Conservation (phyloP, 2,329 filamentous ascomycete genomes). For the Coniochaeta ligniaria region DNA sequence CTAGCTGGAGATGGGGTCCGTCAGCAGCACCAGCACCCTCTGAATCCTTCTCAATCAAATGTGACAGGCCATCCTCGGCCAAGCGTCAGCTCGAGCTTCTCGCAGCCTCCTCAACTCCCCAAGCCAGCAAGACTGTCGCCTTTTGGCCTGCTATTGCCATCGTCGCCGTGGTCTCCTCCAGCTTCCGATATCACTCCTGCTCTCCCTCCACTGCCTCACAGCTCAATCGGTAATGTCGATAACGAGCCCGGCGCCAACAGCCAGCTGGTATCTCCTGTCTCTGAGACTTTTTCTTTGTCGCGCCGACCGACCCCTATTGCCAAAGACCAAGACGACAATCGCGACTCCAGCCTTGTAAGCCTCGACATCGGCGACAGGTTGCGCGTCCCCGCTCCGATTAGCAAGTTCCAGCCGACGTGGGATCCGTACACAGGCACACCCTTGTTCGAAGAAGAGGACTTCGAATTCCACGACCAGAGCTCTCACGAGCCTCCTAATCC, state of each 20-base stretch:
- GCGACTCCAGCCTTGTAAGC: slow-evolving; percentile 1
- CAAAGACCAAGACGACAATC: slow-evolving; percentile 8
- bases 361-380: slow-evolving; percentile 7
- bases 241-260: background rate
- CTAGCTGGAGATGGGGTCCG: background rate
- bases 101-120: slow-evolving; percentile 12
- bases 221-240: background rate
- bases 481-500: slow-evolving; percentile 11
- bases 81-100: slow-evolving; percentile 4
- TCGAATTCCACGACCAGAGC: slow-evolving; percentile 14
- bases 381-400: slow-evolving; percentile 20
- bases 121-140: slow-evolving; percentile 14
- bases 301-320: slow-evolving; percentile 8
- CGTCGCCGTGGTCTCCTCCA: slow-evolving; percentile 8
- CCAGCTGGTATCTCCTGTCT: slow-evolving; percentile 22
- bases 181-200: background rate
- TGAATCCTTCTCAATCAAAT: background rate
- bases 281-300: slow-evolving; percentile 15
- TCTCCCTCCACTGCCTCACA: slow-evolving; percentile 5
- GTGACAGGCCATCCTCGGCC: background rate
- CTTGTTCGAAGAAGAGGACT: slow-evolving; percentile 28
- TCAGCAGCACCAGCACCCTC: background rate
- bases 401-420: slow-evolving; percentile 26
- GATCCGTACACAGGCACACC: slow-evolving; percentile 25
- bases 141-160: slow-evolving; percentile 11